Conservation (phyloP, 2,329 filamentous ascomycete species). For the Hymenoscyphus occultus region DNA sequence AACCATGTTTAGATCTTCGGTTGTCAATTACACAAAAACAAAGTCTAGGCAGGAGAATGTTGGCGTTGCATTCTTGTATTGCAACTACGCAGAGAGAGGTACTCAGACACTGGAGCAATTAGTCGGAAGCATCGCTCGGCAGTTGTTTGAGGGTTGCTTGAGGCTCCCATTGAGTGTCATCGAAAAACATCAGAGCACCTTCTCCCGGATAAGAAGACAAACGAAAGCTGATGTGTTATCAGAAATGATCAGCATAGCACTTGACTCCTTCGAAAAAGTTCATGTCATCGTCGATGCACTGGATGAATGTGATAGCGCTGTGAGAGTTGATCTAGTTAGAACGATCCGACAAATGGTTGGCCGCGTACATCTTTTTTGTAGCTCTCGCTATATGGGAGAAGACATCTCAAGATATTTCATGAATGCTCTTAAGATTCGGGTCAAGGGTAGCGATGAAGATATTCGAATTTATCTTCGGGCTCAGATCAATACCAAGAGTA, state of each 20-base stretch:
- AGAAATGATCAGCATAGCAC: neutral
- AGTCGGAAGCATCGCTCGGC: neutral
- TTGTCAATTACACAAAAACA: neutral
- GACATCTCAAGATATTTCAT: too few species aligned
- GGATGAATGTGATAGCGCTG: neutral
- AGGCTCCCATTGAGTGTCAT: too few species aligned
- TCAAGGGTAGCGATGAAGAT: neutral
- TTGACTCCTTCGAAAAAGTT: neutral
- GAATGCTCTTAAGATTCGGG: neutral
- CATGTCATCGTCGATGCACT: neutral
- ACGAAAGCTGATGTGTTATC: neutral
- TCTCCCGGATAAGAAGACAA: neutral
- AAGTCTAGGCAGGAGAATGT: neutral
- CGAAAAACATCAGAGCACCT: neutral
- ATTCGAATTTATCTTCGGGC: neutral
- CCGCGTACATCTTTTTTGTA: neutral
- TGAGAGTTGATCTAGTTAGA: neutral
- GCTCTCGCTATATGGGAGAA: neutral
- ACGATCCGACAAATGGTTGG: neutral
- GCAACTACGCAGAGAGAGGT: neutral
- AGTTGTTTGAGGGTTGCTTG: neutral
- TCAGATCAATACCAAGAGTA: neutral
- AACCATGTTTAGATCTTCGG: neutral
- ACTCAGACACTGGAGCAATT: neutral
- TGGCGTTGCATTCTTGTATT: neutral